These are phyloP conservation scores for Meyerozyma elateridarum DNA, from an alignment of 1,139 yeast genomes.

Conservation along the genomic window DNA sequence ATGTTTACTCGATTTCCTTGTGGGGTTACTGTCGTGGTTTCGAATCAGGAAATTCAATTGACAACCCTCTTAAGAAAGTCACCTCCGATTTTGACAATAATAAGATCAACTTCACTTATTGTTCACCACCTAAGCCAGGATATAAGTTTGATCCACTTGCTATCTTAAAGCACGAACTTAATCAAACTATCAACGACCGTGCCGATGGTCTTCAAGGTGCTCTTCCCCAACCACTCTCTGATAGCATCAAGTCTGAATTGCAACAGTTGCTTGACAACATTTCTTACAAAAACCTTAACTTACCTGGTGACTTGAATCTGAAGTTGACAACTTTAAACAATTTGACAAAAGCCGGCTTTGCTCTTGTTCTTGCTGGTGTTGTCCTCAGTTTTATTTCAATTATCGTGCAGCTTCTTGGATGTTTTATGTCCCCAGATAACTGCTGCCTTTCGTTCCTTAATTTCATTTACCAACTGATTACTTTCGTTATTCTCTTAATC, in stretches of 20 bases:
- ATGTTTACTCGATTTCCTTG: slow-evolving; percentile 58
- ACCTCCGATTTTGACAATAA: slow-evolving; percentile 25
- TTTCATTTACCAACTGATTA: slow-evolving; percentile 29
- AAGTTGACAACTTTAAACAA: slow-evolving; percentile 28
- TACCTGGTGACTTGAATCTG: slow-evolving; percentile 35
- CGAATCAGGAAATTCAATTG: slow-evolving; percentile 11
- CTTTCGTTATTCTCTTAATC: slow-evolving; percentile 29
- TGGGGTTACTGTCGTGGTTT: slow-evolving; percentile 75
- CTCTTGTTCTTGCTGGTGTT: slow-evolving; percentile 15
- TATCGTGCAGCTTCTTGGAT: slow-evolving; percentile 27
- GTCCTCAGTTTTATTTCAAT: slow-evolving; percentile 38
- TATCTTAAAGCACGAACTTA: slow-evolving; percentile 41
- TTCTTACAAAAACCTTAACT: slow-evolving; percentile 25
- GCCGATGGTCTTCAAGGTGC: slow-evolving; percentile 20
- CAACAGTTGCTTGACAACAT: slow-evolving; percentile 27
- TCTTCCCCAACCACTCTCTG: slow-evolving; percentile 13
- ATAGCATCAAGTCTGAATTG: slow-evolving; percentile 22
- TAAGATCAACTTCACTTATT: slow-evolving; percentile 46
- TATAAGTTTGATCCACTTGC: slow-evolving; percentile 50
- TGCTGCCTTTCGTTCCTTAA: slow-evolving; percentile 39
- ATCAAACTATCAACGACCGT: slow-evolving; percentile 23
- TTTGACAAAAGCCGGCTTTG: slow-evolving; percentile 29
- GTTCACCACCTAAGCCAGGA: slow-evolving; percentile 47
- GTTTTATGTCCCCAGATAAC: slow-evolving; percentile 32
- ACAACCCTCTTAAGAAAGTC: slow-evolving; percentile 5